Evolutionary conservation across 768 basidiomycete genomes (phyloP).

Genomic region (Serendipita indica): DNA sequence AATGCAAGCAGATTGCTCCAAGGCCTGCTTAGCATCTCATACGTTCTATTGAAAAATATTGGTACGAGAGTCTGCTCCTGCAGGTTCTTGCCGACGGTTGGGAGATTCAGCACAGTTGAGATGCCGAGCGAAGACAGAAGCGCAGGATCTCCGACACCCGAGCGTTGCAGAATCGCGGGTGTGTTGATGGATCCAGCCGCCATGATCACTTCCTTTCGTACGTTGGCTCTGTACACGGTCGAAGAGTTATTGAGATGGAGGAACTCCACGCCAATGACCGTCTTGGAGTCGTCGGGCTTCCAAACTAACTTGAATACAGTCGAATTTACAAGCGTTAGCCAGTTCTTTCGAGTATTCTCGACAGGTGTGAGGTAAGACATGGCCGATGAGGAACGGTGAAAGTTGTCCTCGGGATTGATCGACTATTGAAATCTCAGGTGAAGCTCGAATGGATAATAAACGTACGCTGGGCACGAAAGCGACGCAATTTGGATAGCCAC

Average conservation of each 20-base stretch:
- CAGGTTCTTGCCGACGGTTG: slow-evolving; percentile 39
- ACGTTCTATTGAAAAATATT: slow-evolving; percentile 26
- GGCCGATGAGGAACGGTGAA: background rate
- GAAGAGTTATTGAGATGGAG: slow-evolving; percentile 26
- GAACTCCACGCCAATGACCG: slow-evolving; percentile 34
- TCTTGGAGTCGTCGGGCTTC: slow-evolving; percentile 23
- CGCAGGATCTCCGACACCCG: slow-evolving; percentile 39
- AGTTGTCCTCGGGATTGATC: background rate
- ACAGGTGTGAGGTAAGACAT: background rate
- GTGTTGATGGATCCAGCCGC: slow-evolving; percentile 43
- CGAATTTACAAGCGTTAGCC: background rate
- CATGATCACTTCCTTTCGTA: slow-evolving; percentile 36
- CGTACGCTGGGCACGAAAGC: no score
- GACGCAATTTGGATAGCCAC: no score
- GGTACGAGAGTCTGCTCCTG: slow-evolving; percentile 39
- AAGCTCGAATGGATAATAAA: background rate
- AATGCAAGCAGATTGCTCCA: slow-evolving; percentile 36
- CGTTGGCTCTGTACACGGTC: slow-evolving; percentile 28
- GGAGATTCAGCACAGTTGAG: slow-evolving; percentile 28
- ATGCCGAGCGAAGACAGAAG: slow-evolving; percentile 34
- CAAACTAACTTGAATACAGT: slow-evolving; percentile 35
- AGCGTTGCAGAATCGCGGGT: no score
- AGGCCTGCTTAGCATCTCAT: slow-evolving; percentile 28
- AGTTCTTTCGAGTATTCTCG: background rate
- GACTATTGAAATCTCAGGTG: background rate